Conservation (phyloP, 2,329 filamentous ascomycete species). For the Lecanosticta acicola region DNA sequence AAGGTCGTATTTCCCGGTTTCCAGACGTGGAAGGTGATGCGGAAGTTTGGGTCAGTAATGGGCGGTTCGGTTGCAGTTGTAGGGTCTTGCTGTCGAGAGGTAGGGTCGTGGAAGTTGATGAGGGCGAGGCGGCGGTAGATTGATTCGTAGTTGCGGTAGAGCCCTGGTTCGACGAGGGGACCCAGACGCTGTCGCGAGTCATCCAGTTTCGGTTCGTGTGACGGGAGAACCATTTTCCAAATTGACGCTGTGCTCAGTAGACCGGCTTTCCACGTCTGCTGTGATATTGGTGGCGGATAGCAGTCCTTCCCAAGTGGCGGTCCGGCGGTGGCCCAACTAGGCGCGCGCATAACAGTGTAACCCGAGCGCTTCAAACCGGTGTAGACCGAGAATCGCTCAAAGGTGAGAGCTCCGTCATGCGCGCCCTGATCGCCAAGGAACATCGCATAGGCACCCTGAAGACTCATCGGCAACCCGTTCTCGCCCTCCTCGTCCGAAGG, state of each 20-base stretch:
- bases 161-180: constrained; percentile 49
- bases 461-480: constrained; percentile 72
- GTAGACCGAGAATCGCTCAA: constrained; percentile 86
- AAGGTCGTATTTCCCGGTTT: constrained; percentile 62
- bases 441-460: constrained; percentile 84
- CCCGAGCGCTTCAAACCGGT: constrained; percentile 75
- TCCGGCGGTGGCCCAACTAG: constrained; percentile 35
- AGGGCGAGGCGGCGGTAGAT: constrained; percentile 74
- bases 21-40: constrained; percentile 75
- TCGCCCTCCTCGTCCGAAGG: constrained; percentile 52
- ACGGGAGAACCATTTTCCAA: constrained; percentile 14
- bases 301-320: constrained; percentile 19
- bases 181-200: constrained; percentile 27
- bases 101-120: constrained; percentile 64
- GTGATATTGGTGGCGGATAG: constrained; percentile 18
- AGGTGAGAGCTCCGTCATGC: constrained; percentile 44
- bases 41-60: constrained; percentile 50
- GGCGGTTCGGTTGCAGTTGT: constrained; percentile 31
- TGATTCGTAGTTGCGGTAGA: constrained; percentile 53
- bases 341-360: constrained; percentile 72
- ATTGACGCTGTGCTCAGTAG: constrained; percentile 27
- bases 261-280: constrained; percentile 29
- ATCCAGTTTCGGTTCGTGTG: constrained; percentile 4
- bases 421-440: constrained; percentile 67
- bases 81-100: constrained; percentile 22